These are phyloP conservation scores for Physcomitrium patens DNA, from an alignment of 225 moss, liverwort and hornwort genomes.

Conservation along the genomic window DNA sequence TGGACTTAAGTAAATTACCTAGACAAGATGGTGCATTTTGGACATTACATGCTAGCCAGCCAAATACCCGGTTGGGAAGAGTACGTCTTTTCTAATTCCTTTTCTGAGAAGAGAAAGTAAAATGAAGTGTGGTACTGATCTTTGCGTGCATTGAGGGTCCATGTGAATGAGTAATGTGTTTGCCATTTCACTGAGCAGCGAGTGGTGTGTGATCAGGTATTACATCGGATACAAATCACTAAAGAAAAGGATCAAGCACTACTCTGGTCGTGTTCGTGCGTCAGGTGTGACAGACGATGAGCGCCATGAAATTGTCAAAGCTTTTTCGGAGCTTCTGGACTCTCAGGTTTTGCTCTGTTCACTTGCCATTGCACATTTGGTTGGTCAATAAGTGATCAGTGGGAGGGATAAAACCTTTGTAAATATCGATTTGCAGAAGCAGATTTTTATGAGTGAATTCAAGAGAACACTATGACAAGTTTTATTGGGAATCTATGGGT, in stretches of 20 bases:
- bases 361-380: background rate
- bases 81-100: conserved; percentile 4
- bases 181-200: background rate
- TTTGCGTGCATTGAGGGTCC: background rate
- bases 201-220: conserved; percentile 45
- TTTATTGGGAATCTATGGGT: background rate
- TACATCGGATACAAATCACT: conserved; percentile 89
- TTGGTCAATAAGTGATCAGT: too few species aligned
- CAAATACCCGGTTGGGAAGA: conserved; percentile 42
- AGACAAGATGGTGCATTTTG: conserved; percentile 41
- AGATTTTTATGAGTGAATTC: too few species aligned
- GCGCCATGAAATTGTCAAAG: conserved; percentile 58
- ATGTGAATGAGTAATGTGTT: background rate
- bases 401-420: too few species aligned
- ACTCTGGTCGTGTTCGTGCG: conserved; percentile 38
- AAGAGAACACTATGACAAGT: background rate
- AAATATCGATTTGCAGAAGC: too few species aligned
- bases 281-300: conserved; percentile 58
- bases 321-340: conserved; percentile 86
- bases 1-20: too few species aligned
- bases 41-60: conserved; percentile 30
- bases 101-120: background rate
- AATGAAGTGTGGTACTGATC: background rate
- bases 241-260: conserved; percentile 70
- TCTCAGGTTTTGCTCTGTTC: conserved; percentile 50